Conservation (phyloP, 108 stramenopile species). For the Skeletonema tropicum region DNA sequence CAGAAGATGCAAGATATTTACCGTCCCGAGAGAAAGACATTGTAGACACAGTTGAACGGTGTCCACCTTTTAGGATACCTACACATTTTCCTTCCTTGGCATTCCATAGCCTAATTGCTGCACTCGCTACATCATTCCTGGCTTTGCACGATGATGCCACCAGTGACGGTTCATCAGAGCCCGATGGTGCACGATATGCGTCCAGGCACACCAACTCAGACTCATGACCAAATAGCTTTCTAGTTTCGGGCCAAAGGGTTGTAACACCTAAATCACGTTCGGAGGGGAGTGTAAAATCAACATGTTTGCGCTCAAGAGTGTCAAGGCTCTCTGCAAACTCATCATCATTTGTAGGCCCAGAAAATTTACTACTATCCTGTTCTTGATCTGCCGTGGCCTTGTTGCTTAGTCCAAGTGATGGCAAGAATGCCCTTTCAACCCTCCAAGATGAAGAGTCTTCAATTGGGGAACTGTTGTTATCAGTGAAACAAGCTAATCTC, state of each 20-base stretch:
- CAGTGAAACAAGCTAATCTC: background rate
- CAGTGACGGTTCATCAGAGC: conserved; percentile 41
- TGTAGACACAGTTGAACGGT: conserved; percentile 83
- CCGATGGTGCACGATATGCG: conserved; percentile 51
- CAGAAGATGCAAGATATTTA: conserved; percentile 76
- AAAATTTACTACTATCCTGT: conserved; percentile 37
- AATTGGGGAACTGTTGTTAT: background rate
- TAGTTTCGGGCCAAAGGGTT: conserved; percentile 85
- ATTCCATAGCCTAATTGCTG: conserved; percentile 83
- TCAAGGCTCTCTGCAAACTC: conserved; percentile 21
- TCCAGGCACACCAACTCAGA: conserved; percentile 81
- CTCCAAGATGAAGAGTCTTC: conserved; percentile 47
- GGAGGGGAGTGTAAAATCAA: conserved; percentile 57
- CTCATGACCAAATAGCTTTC: conserved; percentile 85
- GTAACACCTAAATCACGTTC: conserved; percentile 85
- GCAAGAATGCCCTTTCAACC: conserved; percentile 86
- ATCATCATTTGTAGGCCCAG: conserved; percentile 33
- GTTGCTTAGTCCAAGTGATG: conserved; percentile 87
- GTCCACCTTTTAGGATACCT: conserved; percentile 78
- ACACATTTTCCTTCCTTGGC: conserved; percentile 67
- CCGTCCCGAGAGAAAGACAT: conserved; percentile 83
- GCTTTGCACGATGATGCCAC: conserved; percentile 88
- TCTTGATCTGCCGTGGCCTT: conserved; percentile 68
- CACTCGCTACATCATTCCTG: conserved; percentile 75
- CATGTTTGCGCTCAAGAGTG: conserved; percentile 9